Conservation (phyloP, 805 yeast genomes). For the Ogataea glucozyma region DNA sequence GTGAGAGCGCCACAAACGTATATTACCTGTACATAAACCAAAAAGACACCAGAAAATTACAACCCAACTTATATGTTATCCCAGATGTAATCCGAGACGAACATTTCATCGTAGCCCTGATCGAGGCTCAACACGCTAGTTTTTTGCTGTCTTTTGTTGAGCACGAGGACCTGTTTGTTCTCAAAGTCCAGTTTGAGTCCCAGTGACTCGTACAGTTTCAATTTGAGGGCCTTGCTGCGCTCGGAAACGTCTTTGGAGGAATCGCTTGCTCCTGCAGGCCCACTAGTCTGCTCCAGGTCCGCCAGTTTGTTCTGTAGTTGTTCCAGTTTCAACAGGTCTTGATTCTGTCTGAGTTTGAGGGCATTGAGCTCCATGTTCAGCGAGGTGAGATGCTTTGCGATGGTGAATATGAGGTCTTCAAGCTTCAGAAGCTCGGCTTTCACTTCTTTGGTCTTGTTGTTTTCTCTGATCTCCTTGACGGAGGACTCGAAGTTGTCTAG, state of each 20-base stretch:
- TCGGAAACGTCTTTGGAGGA: conserved; percentile 30
- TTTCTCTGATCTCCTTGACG: conserved; percentile 30
- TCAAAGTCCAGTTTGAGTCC: conserved; percentile 53
- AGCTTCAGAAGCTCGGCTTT: conserved; percentile 34
- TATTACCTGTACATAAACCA: conserved; percentile 16
- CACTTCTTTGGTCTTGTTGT: conserved; percentile 33
- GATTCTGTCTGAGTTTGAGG: conserved; percentile 39
- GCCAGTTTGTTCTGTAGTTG: conserved; percentile 33
- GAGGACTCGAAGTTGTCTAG: conserved; percentile 20
- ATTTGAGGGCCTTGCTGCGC: conserved; percentile 48
- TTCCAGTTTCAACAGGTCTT: conserved; percentile 39
- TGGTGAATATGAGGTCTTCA: conserved; percentile 48
- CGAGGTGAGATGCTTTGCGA: conserved; percentile 55
- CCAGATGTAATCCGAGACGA: conserved; percentile 78
- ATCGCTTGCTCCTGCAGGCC: conserved; percentile 8
- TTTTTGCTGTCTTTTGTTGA: conserved; percentile 47
- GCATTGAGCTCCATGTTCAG: conserved; percentile 47
- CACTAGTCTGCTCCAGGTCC: conserved; percentile 19
- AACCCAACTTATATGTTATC: conserved; percentile 45
- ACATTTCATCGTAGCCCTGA: conserved; percentile 59
- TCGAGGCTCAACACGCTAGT: conserved; percentile 53
- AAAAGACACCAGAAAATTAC: neutral
- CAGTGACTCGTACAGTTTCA: conserved; percentile 59
- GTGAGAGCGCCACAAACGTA: neutral
- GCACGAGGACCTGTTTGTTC: conserved; percentile 46